Base-by-base conservation (phyloP, 495 filamentous ascomycete genomes). In the Talaromyces thailandensis region DNA sequence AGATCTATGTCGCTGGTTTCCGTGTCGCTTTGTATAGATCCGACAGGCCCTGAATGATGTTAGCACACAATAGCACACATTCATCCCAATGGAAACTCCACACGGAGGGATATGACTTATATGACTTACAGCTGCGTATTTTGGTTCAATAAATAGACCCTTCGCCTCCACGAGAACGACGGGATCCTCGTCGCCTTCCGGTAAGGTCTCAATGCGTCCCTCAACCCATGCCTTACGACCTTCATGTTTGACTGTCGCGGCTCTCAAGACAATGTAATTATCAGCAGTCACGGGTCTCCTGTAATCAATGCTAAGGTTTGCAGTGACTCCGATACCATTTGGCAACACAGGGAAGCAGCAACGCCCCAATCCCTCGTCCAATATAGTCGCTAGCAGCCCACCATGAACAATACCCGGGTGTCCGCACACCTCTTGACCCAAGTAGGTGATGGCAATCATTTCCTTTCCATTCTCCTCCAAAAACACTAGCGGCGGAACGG, bases 171-270 rank as follows among this genome's bases (percentile, higher is more conserved):
- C 88, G 52, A 94, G 73, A 25, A 92, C 82, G 11, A 82, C 69
- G 9, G 88, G 86, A 43, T 81, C 81, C 68, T 85, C 76, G 18
- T 82, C 84, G 43, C 81, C 81, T 56, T 75, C 79, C 40, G 85
- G 84, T 12, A 97, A 79, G 24, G 91, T 88, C 81, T 96, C 93
- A 66, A 98, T 89, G 65, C 85, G 84, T 23, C 91, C 95, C 74
- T 92, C 87, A 6, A 97, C 93, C 93, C 93, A 98, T 23, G 93
- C 94, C 74, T 98, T 98, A 64, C 94, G 82, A 6, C 94, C 95
- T 70, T 98, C 93, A 8, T 92, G 90, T 78, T 89, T 95, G 23
- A 84, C 84, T 18, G 92, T 96, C 68, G 85, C 84, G 21, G 91
- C 95, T 60, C 82, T 82, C 52, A 98, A 73, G 25, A 94, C 90